A percentile compares a stretch with the other conserved stretches of the same genome.
These are phyloP conservation scores for Colletotrichum simmondsii DNA, from an alignment of 2,329 filamentous ascomycete genomes.

Conservation along the genomic window DNA sequence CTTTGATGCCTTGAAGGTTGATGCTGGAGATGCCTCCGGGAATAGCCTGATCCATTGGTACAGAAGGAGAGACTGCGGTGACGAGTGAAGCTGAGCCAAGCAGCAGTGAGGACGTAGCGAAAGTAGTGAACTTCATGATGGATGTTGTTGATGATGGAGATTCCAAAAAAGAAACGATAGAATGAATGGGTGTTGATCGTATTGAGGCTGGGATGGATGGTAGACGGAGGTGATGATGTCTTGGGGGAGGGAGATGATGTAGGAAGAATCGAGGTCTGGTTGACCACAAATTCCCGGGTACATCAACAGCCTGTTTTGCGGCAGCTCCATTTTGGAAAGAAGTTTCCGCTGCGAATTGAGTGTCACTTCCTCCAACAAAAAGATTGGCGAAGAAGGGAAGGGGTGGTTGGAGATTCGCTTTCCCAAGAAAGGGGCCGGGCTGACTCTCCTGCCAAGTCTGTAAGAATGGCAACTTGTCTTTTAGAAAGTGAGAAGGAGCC, in stretches of 20 bases:
- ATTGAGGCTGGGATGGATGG: neutral
- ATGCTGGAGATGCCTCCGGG: neutral
- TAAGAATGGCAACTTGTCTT: neutral
- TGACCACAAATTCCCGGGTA: neutral
- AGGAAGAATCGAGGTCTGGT: neutral
- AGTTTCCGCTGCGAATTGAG: neutral
- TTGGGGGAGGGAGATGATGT: neutral
- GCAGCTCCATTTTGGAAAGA: neutral
- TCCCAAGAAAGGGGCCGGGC: neutral
- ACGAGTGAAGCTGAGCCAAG: neutral
- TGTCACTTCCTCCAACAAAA: neutral
- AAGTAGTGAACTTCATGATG: neutral
- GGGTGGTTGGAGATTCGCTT: neutral
- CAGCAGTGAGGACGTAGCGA: neutral
- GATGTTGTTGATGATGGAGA: neutral
- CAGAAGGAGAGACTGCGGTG: neutral
- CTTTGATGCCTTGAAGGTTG: no score
- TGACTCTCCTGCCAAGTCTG: neutral
- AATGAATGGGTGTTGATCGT: neutral
- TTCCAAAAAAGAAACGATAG: neutral
- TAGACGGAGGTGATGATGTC: neutral
- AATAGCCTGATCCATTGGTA: no score
- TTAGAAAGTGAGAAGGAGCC: neutral
- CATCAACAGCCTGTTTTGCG: neutral
- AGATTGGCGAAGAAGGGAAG: neutral